Percentiles rank a stretch among this genome's conserved stretches.
These are phyloP conservation scores for Tylopilus sp. DNA, from an alignment of 1,284 basidiomycete genomes.

Conservation along the genomic window DNA sequence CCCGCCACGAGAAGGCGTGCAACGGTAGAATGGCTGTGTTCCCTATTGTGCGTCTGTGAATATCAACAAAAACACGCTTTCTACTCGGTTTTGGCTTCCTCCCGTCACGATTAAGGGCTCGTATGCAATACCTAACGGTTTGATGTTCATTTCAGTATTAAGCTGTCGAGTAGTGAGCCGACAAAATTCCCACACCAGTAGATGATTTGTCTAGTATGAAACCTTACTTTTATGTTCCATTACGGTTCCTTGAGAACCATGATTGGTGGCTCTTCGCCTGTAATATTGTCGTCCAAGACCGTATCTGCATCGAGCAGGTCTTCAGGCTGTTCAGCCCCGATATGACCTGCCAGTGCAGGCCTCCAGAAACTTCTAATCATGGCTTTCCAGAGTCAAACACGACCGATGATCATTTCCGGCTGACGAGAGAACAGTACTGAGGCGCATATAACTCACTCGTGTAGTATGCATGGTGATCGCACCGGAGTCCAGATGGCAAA, in stretches of 20 bases:
- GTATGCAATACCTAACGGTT: too few species aligned
- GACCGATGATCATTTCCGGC: conserved; percentile 90
- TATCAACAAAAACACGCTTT: too few species aligned
- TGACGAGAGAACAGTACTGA: conserved; percentile 88
- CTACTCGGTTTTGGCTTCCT: too few species aligned
- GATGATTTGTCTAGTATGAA: neutral
- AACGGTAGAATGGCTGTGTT: too few species aligned
- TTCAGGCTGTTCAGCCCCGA: conserved; percentile 80
- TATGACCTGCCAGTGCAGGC: conserved; percentile 79
- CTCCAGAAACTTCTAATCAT: conserved; percentile 81
- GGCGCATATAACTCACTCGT: conserved; percentile 15
- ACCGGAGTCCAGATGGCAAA: too few species aligned
- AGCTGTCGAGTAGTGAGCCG: neutral
- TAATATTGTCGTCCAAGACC: conserved; percentile 43
- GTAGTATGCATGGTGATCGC: conserved; percentile 38
- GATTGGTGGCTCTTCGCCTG: conserved; percentile 29
- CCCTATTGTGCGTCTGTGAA: too few species aligned
- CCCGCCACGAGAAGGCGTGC: too few species aligned
- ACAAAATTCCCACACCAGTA: neutral
- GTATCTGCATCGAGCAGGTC: conserved; percentile 57
- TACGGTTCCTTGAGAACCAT: neutral
- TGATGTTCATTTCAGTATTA: neutral
- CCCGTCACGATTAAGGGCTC: too few species aligned
- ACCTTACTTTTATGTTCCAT: neutral
- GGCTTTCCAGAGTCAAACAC: conserved; percentile 90